Evolutionary conservation across 2,329 filamentous ascomycete species (phyloP), one percentile per base, ranked within the genome.

Genomic region (Ophiostoma angusticollis): DNA sequence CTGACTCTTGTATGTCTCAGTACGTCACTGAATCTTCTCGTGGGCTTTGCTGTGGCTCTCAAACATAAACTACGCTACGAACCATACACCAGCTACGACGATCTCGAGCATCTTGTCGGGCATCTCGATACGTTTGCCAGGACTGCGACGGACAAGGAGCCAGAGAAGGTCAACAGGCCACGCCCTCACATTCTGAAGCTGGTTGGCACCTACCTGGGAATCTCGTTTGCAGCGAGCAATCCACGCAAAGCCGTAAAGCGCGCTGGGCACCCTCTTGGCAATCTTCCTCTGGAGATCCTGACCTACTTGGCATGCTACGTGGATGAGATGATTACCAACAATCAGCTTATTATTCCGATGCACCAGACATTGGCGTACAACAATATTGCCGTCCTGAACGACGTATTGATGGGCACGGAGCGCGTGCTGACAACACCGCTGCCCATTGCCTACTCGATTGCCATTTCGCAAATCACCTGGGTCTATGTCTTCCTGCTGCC

Each of bases 11-110:
- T 12, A 5, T 17, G 3, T 5, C n/a, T 3, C 39, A 58, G 55
- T 7, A 72, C 76, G 2, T 74, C 73, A 2, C 65, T 84, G 47
- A 84, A 84, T 49, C 65, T 84, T 12, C 66, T 84, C 47, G 68
- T 80, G 18, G 77, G 77, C 6, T 84, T 80, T 49, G 69, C 78
- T 13, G 68, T 79, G 19, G 63, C 80, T 1, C 62, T 84, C 34
- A 84, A 84, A 58, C 80, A 84, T 59, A 76, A 74, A 50, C 70
- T 85, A 22, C 77, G 80, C 21, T 83, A 81, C 53, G 80, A 84
- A 54, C 79, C 80, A 1, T 79, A 79, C 48, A 70, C 74, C 17
- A 71, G 75, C 43, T 84, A 84, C 54, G 68, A 75, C 1, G 80
- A 84, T 52, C 65, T 84, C 5, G 59, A 66, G 16, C 65, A 69